Evolutionary conservation across 2,329 filamentous ascomycete genomes (phyloP).

Genomic region (Apiospora marii): DNA sequence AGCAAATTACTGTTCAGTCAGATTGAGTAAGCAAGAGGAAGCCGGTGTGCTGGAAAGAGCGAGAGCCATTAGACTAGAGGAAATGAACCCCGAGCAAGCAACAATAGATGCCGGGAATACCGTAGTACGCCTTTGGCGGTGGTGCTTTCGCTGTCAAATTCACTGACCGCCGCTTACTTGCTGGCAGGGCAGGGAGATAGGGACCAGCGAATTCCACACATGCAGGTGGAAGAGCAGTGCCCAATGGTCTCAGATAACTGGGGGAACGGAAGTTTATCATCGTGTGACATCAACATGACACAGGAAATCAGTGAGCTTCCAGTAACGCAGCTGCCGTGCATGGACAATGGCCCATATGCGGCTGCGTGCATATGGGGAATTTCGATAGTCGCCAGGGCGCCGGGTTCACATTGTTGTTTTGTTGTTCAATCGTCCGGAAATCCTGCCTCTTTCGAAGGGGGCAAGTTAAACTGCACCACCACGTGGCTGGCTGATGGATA

Average conservation of each 20-base stretch:
- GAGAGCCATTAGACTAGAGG: not conserved
- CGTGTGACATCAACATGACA: conserved; percentile 14
- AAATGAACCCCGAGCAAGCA: not conserved
- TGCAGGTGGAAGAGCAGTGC: not conserved
- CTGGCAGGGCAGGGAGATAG: not conserved
- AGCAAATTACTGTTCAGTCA: conserved; percentile 6
- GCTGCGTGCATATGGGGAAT: conserved; percentile 1
- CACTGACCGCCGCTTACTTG: not conserved
- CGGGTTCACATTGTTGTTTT: not conserved
- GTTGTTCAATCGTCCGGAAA: not conserved
- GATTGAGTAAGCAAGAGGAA: not conserved
- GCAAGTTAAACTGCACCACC: not conserved
- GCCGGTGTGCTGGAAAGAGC: not conserved
- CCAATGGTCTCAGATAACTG: conserved; percentile 10
- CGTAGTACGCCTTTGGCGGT: not conserved
- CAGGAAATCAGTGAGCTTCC: not conserved
- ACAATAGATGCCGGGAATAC: not conserved
- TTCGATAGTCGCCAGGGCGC: not conserved
- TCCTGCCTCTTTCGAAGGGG: not conserved
- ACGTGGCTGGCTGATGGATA: conserved; percentile 16
- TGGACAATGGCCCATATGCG: not conserved
- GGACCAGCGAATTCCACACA: not conserved
- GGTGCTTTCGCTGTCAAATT: not conserved
- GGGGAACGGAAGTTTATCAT: conserved; percentile 4
- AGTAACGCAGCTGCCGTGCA: not conserved